Evolutionary conservation across 495 filamentous ascomycete species (phyloP).

Genomic region (Penicillium pulvis): DNA sequence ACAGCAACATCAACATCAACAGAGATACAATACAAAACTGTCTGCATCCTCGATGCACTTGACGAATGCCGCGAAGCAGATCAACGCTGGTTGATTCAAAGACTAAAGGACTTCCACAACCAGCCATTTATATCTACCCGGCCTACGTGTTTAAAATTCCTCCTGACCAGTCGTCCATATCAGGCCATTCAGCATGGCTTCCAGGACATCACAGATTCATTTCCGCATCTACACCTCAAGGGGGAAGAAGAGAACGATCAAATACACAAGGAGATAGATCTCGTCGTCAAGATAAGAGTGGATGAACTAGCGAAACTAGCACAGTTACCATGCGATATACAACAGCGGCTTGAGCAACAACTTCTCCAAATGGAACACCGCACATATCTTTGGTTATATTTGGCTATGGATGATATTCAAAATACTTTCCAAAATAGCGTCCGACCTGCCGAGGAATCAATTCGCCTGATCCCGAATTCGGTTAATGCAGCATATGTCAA

Average conservation of each 20-base stretch:
- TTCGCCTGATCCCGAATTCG: conserved; percentile 20
- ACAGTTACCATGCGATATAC: conserved; percentile 9
- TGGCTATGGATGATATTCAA: conserved; percentile 27
- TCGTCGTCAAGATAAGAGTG: conserved; percentile 35
- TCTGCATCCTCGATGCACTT: conserved; percentile 45
- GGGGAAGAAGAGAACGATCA: conserved; percentile 39
- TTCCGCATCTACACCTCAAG: conserved; percentile 31
- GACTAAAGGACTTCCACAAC: conserved; percentile 17
- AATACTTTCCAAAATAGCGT: conserved; percentile 23
- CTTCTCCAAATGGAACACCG: conserved; percentile 32
- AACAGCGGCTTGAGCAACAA: conserved; percentile 16
- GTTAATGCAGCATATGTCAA: conserved; percentile 33
- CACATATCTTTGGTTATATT: conserved; percentile 41
- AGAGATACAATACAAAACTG: conserved; percentile 19
- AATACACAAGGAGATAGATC: conserved; percentile 40
- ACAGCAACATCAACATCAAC: conserved; percentile 23
- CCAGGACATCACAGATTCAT: conserved; percentile 14
- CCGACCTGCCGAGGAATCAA: conserved; percentile 16
- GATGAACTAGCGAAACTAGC: conserved; percentile 21
- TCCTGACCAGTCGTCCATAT: conserved; percentile 49
- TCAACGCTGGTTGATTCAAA: conserved; percentile 25
- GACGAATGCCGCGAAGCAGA: conserved; percentile 38
- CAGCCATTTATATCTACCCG: not conserved
- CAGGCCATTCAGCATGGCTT: conserved; percentile 32
- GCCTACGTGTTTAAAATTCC: conserved; percentile 35